These are phyloP conservation scores for Geotrichum bryndzae DNA, from an alignment of 1,139 yeast species.

Conservation along the genomic window DNA sequence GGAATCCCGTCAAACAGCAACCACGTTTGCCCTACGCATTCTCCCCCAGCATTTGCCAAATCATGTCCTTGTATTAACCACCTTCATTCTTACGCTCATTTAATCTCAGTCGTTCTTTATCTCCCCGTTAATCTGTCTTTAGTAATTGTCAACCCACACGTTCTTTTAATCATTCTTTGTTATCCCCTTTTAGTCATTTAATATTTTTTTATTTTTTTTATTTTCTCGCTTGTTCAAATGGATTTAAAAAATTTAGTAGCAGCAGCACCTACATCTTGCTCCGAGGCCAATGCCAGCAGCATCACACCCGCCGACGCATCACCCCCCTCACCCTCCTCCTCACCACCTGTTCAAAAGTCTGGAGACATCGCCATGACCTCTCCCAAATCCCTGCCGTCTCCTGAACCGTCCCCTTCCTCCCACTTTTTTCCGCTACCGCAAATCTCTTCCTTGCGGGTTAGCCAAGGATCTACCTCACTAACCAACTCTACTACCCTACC, in stretches of 20 bases:
- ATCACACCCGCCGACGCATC: background rate
- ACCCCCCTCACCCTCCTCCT: slow-evolving; percentile 3
- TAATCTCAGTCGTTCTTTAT: background rate
- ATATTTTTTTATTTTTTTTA: background rate
- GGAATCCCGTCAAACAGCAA: background rate
- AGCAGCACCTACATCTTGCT: slow-evolving; percentile 1
- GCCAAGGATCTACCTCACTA: background rate
- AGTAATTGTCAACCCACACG: background rate
- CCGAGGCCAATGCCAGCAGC: background rate
- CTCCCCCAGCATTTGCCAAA: background rate
- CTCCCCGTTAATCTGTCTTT: background rate
- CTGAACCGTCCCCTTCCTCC: slow-evolving; percentile 17
- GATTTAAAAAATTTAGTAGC: slow-evolving; percentile 15
- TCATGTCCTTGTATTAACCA: background rate
- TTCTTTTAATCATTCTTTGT: background rate
- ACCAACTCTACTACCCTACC: background rate
- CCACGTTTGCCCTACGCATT: background rate
- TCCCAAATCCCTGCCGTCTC: slow-evolving; percentile 15
- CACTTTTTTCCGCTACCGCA: slow-evolving; percentile 14
- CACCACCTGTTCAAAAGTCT: background rate
- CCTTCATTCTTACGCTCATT: background rate
- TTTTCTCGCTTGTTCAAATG: slow-evolving; percentile 3
- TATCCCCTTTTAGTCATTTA: background rate
- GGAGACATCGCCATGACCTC: background rate
- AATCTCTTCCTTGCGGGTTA: slow-evolving; percentile 7